Conservation (phyloP, 768 basidiomycete species). For the Steccherinum ochraceum region DNA sequence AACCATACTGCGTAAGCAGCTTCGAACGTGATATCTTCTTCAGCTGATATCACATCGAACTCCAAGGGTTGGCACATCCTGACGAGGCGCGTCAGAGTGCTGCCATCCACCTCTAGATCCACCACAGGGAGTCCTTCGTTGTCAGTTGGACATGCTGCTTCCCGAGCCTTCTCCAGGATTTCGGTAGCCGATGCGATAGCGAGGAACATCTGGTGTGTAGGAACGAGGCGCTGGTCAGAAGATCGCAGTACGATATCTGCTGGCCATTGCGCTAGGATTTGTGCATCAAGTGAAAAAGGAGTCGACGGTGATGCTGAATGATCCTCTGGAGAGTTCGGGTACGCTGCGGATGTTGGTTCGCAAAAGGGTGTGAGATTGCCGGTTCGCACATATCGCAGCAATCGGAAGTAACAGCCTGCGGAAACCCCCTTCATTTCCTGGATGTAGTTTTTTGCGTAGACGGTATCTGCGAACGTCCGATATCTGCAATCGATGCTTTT, state of each 20-base stretch:
- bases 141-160: not conserved
- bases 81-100: constrained; percentile 12
- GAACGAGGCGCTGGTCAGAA: not conserved
- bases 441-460: not conserved
- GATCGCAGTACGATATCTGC: not conserved
- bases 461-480: not conserved
- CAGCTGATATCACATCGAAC: too few relatives aligned
- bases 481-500: not conserved
- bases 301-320: too few relatives aligned
- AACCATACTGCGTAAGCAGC: not conserved
- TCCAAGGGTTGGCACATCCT: constrained; percentile 12
- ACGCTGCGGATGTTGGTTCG: too few relatives aligned
- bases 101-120: constrained; percentile 7
- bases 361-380: not conserved
- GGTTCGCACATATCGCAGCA: not conserved
- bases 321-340: too few relatives aligned
- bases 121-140: not conserved
- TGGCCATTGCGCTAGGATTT: not conserved
- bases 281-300: too few relatives aligned
- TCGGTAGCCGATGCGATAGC: not conserved
- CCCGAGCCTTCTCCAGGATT: not conserved
- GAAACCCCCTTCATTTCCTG: not conserved
- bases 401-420: not conserved
- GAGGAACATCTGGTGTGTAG: not conserved
- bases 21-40: too few relatives aligned